phyloP scores from a whole-genome alignment of 352 stramenopile genomes.

The Phytophthora constricta region DNA sequence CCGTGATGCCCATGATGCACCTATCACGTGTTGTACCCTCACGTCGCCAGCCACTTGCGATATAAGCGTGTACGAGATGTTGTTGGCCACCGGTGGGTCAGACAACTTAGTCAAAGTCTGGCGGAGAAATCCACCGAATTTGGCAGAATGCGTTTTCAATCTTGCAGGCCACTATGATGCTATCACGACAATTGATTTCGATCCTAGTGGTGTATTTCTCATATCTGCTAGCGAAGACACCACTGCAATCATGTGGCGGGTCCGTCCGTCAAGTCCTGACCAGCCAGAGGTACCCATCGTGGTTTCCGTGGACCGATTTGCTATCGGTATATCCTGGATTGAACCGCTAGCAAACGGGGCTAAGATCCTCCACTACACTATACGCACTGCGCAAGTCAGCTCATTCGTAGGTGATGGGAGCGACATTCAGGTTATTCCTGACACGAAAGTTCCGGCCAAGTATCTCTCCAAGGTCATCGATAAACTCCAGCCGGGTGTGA shows the following conservation, averaged over 20 bases:
- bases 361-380: slow-evolving; percentile 56
- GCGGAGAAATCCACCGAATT: slow-evolving; percentile 18
- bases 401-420: slow-evolving; percentile 35
- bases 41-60: slow-evolving; percentile 38
- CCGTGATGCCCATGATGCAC: slow-evolving; percentile 47
- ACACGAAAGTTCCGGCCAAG: slow-evolving; percentile 49
- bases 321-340: slow-evolving; percentile 56
- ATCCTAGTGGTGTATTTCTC: slow-evolving; percentile 55
- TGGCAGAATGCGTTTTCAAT: slow-evolving; percentile 49
- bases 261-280: slow-evolving; percentile 57
- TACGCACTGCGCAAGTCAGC: slow-evolving; percentile 50
- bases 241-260: slow-evolving; percentile 55
- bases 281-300: slow-evolving; percentile 37
- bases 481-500: slow-evolving; percentile 59
- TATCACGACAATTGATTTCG: slow-evolving; percentile 45
- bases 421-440: slow-evolving; percentile 35
- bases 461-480: slow-evolving; percentile 49
- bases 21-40: slow-evolving; percentile 53
- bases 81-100: slow-evolving; percentile 60
- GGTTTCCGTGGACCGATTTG: slow-evolving; percentile 45
- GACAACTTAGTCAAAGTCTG: slow-evolving; percentile 79
- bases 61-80: slow-evolving; percentile 31
- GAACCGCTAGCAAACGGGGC: slow-evolving; percentile 66
- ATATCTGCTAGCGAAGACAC: slow-evolving; percentile 62
- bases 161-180: slow-evolving; percentile 61